Base-by-base conservation (phyloP, 2,329 filamentous ascomycete species). In the Helotiales sp. region DNA sequence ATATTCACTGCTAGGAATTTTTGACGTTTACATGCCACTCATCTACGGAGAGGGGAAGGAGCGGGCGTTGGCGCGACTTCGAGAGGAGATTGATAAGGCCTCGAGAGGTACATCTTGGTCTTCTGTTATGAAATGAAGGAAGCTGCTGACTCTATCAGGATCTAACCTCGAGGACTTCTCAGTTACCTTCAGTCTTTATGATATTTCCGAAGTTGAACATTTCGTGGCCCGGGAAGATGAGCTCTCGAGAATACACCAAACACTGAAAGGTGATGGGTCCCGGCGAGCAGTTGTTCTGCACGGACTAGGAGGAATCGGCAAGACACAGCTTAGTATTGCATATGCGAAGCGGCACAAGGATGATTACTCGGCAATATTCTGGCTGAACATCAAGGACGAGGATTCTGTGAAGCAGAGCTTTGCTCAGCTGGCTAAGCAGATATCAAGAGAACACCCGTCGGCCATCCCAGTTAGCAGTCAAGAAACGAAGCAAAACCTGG, bases 1-100 rank as follows among this genome's bases (percentile, higher is more conserved):
- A 0, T 84, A 84, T 47, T 82, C 77, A 8, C 72, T 84, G 0
- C 67, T 84, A 3, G 82, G 82, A 0, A 75, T 84, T 0, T 84
- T 84, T 32, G 74, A 75, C 0, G 75, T 84, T 26, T 77, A 80
- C 43, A 82, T 84, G 78, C 77, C 81, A 0, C 69, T 83, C 3
- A 60, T 83, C 0, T 84, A 84, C 57, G 80, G 82, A 0, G 78
- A 81, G 55, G 77, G 78, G 45, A 60, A 37, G 0, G 71, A 71
- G 0, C 75, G 73, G 0, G 77, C 80, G 0, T 78, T 81, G n/a
- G 17, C 50, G 0, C 71, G 79, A 8, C 69, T 81, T 0, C 78
- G 79, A 24, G 70, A 76, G n/a, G 77, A 80, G 37, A 80, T 82
- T 15, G 26, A 69, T 6, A 69, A 66, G 8, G 40, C 37, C 52